Evolutionary conservation across 176 grass and related monocot species (phyloP), one percentile per base, ranked within the genome.

Genomic region (Puccinellia tenuiflora): DNA sequence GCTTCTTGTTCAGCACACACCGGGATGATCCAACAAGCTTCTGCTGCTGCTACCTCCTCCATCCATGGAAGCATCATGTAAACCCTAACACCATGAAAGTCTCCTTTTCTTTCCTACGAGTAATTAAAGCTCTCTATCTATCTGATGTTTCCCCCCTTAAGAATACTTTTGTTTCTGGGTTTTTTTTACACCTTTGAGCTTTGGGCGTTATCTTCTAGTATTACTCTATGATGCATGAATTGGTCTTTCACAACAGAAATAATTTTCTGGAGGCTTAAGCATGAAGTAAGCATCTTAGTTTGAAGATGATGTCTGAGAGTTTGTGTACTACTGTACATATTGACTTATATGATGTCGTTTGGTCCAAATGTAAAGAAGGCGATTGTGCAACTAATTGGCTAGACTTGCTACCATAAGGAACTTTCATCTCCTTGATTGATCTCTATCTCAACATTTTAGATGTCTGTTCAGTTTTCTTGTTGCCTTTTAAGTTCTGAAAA

Each of bases 11-110:
- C 65, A 74, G 70, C 70, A 30, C 72, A 29, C 10, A 12, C 64
- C 24, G 67, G 66, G 73, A 90, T 78, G 88, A 45, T 73, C 21
- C 83, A 83, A 78, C 83, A 86, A 78, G 84, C 88, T 86, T 73
- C 88, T 31, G 67, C 75, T 45, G 17, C 86, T 46, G 22, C 86
- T 31, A 82, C 78, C 33, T 82, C 83, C 34, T 47, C 73, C 79
- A 53, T 78, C 73, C 83, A 90, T 90, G 83, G 88, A 66, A 78
- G 18, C 35, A 86, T 46, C 83, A 86, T 86, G 83, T 90, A 90
- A 86, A 90, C 83, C 88, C 88, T 82, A 90, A 82, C 42, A 63
- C 64, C 70, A 50, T 74, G 69, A 6, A 51, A 74, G 24, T 74
- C 8, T 71, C 12, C 61, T 74, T 74, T 50, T 74, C 70, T 50